Base-by-base conservation (phyloP, 2,329 filamentous ascomycete species). In the Calonectria pteridis region DNA sequence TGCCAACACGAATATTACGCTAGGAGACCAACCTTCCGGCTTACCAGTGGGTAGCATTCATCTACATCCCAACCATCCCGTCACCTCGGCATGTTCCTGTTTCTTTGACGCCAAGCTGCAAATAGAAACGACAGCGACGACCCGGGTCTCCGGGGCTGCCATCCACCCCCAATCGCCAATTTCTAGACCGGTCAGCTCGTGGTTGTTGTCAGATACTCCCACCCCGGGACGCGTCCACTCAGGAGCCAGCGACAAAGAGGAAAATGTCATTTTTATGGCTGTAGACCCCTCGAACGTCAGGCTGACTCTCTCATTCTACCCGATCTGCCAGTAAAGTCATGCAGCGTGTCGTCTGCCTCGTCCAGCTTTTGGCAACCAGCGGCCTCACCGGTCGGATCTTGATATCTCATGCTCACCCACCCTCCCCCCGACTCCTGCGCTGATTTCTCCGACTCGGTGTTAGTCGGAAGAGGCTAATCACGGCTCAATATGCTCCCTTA, bases 101-200 rank as follows among this genome's bases (percentile, higher is more conserved):
- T 69, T 64, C 31, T 65, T 55, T 53, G 64, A 73, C 74, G 66
- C 64, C 73, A 72, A 58, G 50, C 68, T 59, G 77, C 71, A 66
- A 72, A 67, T 53, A 49, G 59, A 72, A 51, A 73, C 75, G 67
- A 72, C 69, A 67, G 64, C 68, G 72, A 65, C 33, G 40, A 40
- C 67, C 51, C 69, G 66, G 53, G 72, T 59, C 71, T 77, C 46
- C 67, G 67, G 73, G 68, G 66, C 71, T 69, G 76, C 74, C 77
- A 63, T 70, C 31, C 62, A 58, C 26, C 76, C 43, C 74, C 71
- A 63, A 73, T 73, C 33, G 20, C 46, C 33, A 68, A 74, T 67
- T 53, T 49, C 67, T 37, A 28, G 70, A 78, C 76, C 77, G 76
- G 76, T 78, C 76, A 79, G 79, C 67, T 35, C 40, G 49, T 26